Percentiles rank a stretch among this genome's conserved stretches.
phyloP scores from a whole-genome alignment of 257 asterid species.

The Petrea volubilis region DNA sequence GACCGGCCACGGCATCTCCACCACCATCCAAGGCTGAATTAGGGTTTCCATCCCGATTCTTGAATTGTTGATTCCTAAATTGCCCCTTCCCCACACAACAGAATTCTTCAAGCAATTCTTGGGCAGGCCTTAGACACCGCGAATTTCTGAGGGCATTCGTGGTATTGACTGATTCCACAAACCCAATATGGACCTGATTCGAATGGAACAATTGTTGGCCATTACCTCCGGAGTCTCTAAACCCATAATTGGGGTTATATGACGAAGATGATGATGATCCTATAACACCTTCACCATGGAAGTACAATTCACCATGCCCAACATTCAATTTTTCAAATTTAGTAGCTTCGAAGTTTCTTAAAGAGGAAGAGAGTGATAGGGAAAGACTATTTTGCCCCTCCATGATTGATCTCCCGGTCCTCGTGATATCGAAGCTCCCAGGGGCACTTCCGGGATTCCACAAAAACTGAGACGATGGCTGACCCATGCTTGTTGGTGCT shows the following conservation, averaged over 20 bases:
- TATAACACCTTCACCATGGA: conserved; percentile 32
- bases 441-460: conserved; percentile 35
- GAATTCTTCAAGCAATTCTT: conserved; percentile 51
- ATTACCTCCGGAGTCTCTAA: not conserved
- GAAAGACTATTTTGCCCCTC: conserved; percentile 54
- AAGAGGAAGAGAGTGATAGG: conserved; percentile 47
- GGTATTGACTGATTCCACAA: conserved; percentile 33
- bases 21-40: conserved; percentile 24
- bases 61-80: conserved; percentile 31
- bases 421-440: conserved; percentile 16
- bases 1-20: conserved; percentile 7
- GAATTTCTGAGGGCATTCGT: conserved; percentile 37
- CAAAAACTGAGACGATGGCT: conserved; percentile 33
- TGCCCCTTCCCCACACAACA: conserved; percentile 56
- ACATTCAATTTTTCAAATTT: conserved; percentile 42
- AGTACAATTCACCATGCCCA: conserved; percentile 33
- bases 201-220: not conserved
- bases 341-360: conserved; percentile 36
- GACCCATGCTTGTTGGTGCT: conserved; percentile 12
- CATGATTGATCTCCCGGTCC: conserved; percentile 21
- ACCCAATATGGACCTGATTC: conserved; percentile 42
- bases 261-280: not conserved
- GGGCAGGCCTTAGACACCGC: conserved; percentile 40
- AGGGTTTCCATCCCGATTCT: conserved; percentile 43
- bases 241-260: not conserved